Evolutionary conservation across 352 stramenopile genomes (phyloP).

Genomic region (Phytophthora agathidicida): DNA sequence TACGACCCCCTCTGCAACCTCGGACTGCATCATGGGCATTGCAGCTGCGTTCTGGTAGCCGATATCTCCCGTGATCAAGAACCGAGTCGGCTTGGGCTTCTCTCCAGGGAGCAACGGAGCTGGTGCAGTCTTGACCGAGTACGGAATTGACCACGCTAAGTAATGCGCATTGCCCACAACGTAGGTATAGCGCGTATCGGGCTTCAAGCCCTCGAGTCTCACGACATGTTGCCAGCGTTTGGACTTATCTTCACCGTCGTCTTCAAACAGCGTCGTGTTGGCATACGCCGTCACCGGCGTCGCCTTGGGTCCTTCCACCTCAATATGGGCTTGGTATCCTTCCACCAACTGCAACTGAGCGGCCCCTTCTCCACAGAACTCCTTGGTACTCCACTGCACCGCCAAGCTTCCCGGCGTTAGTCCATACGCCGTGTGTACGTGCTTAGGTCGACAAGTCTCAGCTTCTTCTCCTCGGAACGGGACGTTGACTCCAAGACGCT

Average conservation of each 20-base stretch:
- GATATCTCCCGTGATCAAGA: conserved; percentile 87
- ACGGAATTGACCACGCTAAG: conserved; percentile 75
- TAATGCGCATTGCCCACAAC: conserved; percentile 74
- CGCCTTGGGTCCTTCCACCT: conserved; percentile 21
- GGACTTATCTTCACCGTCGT: conserved; percentile 56
- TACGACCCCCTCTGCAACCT: conserved; percentile 71
- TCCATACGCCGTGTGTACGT: conserved; percentile 82
- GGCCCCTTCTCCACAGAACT: conserved; percentile 46
- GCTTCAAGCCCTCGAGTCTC: conserved; percentile 57
- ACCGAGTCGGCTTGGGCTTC: conserved; percentile 53
- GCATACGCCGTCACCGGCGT: conserved; percentile 48
- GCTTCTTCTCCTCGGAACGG: conserved; percentile 44
- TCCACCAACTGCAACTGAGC: conserved; percentile 64
- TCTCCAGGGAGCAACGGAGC: conserved; percentile 12
- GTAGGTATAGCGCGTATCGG: conserved; percentile 79
- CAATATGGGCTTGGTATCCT: conserved; percentile 55
- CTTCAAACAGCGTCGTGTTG: conserved; percentile 66
- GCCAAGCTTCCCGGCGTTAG: conserved; percentile 56
- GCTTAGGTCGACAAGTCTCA: conserved; percentile 70
- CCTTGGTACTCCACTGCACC: conserved; percentile 82
- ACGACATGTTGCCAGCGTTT: conserved; percentile 72
- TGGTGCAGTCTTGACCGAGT: conserved; percentile 71
- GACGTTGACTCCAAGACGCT: conserved; percentile 58
- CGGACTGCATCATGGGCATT: conserved; percentile 86
- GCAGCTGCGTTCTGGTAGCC: conserved; percentile 87